Conservation (phyloP, 306 rosid genomes). For the Inga oerstediana region DNA sequence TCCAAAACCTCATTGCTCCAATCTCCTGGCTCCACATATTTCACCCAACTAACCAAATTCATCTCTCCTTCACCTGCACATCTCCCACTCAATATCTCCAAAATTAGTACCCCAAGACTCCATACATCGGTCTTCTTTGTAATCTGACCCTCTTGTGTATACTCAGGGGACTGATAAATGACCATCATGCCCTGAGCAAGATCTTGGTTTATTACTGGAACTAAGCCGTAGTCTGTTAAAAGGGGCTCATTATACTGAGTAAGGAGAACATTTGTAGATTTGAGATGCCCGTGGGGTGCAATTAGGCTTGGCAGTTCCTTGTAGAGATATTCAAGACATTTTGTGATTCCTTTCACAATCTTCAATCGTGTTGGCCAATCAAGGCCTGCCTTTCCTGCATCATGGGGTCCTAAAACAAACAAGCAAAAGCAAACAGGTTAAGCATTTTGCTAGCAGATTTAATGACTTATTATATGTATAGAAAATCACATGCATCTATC, state of each 20-base stretch:
- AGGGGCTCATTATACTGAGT: conserved; percentile 63
- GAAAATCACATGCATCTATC: too few species aligned
- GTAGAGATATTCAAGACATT: conserved; percentile 69
- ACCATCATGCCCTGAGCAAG: conserved; percentile 69
- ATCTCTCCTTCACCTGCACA: conserved; percentile 60
- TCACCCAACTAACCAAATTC: conserved; percentile 68
- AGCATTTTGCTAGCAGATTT: neutral
- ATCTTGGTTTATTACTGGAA: conserved; percentile 81
- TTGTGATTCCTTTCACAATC: conserved; percentile 77
- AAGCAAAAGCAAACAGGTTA: neutral
- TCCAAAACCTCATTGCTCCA: conserved; percentile 68
- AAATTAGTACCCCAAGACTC: conserved; percentile 75
- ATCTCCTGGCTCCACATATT: conserved; percentile 50
- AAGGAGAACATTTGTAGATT: conserved; percentile 83
- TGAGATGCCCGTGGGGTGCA: conserved; percentile 86
- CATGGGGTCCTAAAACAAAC: conserved; percentile 53
- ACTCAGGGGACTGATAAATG: conserved; percentile 80
- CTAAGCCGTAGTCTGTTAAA: conserved; percentile 74
- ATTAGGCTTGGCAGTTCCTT: conserved; percentile 71
- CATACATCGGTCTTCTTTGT: conserved; percentile 90
- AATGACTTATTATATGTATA: too few species aligned
- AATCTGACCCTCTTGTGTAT: conserved; percentile 61
- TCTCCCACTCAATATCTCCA: conserved; percentile 76
- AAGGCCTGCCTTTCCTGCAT: conserved; percentile 62
- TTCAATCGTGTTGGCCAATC: conserved; percentile 81